Evolutionary conservation across 2,329 filamentous ascomycete genomes (phyloP), one percentile per base, ranked within the genome.

Genomic region (Claviceps maximensis): DNA sequence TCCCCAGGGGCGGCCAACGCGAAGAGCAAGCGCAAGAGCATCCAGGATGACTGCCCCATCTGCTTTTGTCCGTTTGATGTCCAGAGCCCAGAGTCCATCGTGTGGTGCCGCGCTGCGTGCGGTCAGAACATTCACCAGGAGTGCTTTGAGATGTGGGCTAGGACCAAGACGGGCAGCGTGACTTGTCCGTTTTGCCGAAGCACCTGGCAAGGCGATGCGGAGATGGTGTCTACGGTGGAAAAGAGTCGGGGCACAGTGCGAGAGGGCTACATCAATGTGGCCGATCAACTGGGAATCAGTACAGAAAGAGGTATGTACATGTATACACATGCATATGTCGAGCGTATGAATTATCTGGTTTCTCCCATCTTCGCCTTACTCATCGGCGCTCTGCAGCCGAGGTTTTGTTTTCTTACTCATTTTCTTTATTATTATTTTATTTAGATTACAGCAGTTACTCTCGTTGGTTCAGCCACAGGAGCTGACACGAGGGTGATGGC

Each of bases 191-290:
- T 79, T 60, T 84, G 81, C 55, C 75, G 80, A 13, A 77, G 75
- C 13, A 60, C 63, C 1, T 84, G 82, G 82, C 67, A 75, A 57
- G 71, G 68, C 1, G 74, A 75, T 21, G 49, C 57, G 31, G 66
- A 68, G 3, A 60, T 69, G 56, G 64, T 75, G 8, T 69, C 69
- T 38, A 70, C 67, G 36, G 71, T 78, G 25, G 68, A 67, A 48
- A 74, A 70, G 56, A 66, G 64, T 0, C 69, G 73, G 3, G 60
- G 61, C 5, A 56, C 67, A 0, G 71, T 69, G 25, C 60, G 61
- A 1, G 79, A 82, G 38, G 81, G 81, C 0, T 84, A 84, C 58
- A 67, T 82, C 47, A 84, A 84, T 61, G 74, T 84, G 3, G 80
- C 78, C 1, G 65, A 71, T 21, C 76, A 83, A 61, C 67, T 84